Conservation (phyloP, 805 yeast genomes). For the Candida nitratophila region DNA sequence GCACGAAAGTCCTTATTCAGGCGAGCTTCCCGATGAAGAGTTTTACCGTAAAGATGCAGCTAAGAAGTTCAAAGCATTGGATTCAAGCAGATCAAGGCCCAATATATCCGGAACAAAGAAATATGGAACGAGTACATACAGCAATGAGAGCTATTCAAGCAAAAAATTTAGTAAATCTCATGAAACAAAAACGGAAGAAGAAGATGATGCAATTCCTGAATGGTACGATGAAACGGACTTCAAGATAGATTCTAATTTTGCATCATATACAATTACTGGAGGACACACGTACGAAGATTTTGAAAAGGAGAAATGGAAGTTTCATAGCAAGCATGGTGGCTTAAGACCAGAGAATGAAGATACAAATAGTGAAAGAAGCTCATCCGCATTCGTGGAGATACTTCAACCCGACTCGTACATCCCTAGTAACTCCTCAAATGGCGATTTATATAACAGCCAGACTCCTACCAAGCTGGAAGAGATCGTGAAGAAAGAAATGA, state of each 20-base stretch:
- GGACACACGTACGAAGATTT: slow-evolving; percentile 22
- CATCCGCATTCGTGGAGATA: not conserved
- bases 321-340: slow-evolving; percentile 12
- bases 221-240: slow-evolving; percentile 27
- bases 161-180: not conserved
- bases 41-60: not conserved
- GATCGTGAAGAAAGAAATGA: slow-evolving; percentile 1
- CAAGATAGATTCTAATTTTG: slow-evolving; percentile 22
- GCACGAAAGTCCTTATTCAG: not conserved
- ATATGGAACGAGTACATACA: no score
- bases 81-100: no score
- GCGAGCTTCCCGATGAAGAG: not conserved
- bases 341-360: slow-evolving; percentile 1
- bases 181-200: not conserved
- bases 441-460: not conserved
- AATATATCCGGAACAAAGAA: no score
- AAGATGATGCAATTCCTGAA: slow-evolving; percentile 18
- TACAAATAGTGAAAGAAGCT: slow-evolving; percentile 3
- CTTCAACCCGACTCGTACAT: not conserved
- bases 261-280: slow-evolving; percentile 17
- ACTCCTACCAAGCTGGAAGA: slow-evolving; percentile 1
- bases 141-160: not conserved
- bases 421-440: not conserved
- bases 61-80: not conserved
- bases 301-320: slow-evolving; percentile 21